Percentiles rank a stretch among this genome's conserved stretches.
phyloP scores from a whole-genome alignment of 2,329 filamentous ascomycete species.

The Phyllosticta citriasiana region DNA sequence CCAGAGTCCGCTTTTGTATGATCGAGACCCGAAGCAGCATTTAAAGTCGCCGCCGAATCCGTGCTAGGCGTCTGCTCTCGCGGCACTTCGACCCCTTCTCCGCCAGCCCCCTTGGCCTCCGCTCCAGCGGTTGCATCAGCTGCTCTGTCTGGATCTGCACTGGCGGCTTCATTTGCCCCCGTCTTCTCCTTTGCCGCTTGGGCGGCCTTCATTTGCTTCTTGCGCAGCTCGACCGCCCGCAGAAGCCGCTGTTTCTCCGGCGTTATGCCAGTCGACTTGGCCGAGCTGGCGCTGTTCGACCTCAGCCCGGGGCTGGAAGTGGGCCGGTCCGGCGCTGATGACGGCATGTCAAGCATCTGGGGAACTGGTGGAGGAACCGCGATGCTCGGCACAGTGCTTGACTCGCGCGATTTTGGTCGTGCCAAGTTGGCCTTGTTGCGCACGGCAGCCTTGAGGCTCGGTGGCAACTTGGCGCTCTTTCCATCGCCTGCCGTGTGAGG shows the following conservation, averaged over 20 bases:
- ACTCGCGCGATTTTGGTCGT: constrained; percentile 27
- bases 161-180: not conserved
- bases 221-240: constrained; percentile 86
- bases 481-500: constrained; percentile 48
- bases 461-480: constrained; percentile 66
- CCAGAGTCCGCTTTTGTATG: constrained; percentile 44
- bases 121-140: constrained; percentile 12
- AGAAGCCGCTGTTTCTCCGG: constrained; percentile 86
- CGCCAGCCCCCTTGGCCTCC: constrained; percentile 10
- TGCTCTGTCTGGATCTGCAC: not conserved
- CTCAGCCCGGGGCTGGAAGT: constrained; percentile 26
- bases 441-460: constrained; percentile 54
- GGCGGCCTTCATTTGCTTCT: constrained; percentile 55
- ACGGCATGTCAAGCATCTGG: constrained; percentile 24
- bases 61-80: constrained; percentile 9
- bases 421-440: constrained; percentile 14
- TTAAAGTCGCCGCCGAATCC: constrained; percentile 10
- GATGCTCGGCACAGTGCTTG: constrained; percentile 20
- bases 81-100: constrained; percentile 1
- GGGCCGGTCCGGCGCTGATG: constrained; percentile 26
- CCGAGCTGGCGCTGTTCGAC: constrained; percentile 15
- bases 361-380: constrained; percentile 25
- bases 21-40: constrained; percentile 4
- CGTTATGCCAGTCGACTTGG: constrained; percentile 51
- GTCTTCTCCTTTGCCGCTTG: constrained; percentile 22